Percentiles rank a stretch among this genome's conserved stretches.
Evolutionary conservation across 2,329 filamentous ascomycete genomes (phyloP).

Genomic region (Claviceps purpurea): DNA sequence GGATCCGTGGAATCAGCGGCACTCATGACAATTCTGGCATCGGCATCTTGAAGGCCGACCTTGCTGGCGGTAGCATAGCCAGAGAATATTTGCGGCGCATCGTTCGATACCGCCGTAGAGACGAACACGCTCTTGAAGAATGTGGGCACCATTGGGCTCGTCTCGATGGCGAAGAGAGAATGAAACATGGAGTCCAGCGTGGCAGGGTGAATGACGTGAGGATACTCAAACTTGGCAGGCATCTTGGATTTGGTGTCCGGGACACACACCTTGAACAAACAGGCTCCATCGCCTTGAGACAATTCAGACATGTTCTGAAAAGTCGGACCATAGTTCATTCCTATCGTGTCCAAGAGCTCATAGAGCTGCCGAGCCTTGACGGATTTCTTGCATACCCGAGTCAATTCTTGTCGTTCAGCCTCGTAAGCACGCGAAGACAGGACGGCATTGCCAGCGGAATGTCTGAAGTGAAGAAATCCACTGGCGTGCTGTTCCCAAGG

Average conservation of each 20-base stretch:
- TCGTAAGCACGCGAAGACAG: constrained; percentile 10
- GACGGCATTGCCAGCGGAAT: constrained; percentile 10
- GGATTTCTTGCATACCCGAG: constrained; percentile 17
- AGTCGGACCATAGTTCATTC: constrained; percentile 36
- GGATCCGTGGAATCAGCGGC: constrained; percentile 18
- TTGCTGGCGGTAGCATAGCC: constrained; percentile 27
- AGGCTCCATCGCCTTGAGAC: constrained; percentile 18
- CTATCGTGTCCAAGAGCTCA: constrained; percentile 34
- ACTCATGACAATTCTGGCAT: constrained; percentile 30
- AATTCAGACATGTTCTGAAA: constrained; percentile 34
- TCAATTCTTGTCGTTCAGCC: constrained; percentile 12
- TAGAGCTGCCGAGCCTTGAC: constrained; percentile 34
- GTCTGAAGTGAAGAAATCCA: constrained; percentile 18
- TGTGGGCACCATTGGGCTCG: constrained; percentile 35
- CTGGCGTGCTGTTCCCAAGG: constrained; percentile 31
- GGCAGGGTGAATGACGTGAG: constrained; percentile 43
- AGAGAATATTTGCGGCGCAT: constrained; percentile 21
- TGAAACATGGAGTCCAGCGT: constrained; percentile 46
- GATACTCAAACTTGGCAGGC: constrained; percentile 39
- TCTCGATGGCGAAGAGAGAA: constrained; percentile 31
- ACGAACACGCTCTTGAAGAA: constrained; percentile 32
- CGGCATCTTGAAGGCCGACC: constrained; percentile 23
- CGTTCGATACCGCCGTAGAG: constrained; percentile 23
- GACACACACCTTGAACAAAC: constrained; percentile 26
- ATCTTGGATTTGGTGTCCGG: constrained; percentile 38